Evolutionary conservation across 306 rosid species (phyloP).

Genomic region (Quillaja saponaria): DNA sequence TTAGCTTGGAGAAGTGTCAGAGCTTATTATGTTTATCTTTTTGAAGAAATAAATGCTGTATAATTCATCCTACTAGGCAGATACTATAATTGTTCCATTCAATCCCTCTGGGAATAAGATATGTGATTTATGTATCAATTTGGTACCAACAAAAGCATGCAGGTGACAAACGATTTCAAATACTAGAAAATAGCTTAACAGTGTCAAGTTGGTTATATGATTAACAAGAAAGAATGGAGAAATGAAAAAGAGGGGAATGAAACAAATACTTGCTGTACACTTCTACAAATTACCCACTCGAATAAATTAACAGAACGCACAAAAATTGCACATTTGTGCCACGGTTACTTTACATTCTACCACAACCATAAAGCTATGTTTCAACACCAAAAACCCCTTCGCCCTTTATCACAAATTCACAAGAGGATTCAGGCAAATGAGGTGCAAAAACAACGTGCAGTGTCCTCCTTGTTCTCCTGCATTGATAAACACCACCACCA

Average conservation of each 20-base stretch:
- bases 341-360: background rate
- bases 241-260: too few relatives aligned
- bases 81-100: too few relatives aligned
- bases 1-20: too few relatives aligned
- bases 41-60: too few relatives aligned
- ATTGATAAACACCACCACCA: slow-evolving; percentile 12
- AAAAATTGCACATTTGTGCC: background rate
- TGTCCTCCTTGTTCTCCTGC: slow-evolving; percentile 43
- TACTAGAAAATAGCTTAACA: too few relatives aligned
- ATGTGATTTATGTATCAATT: too few relatives aligned
- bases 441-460: slow-evolving; percentile 78
- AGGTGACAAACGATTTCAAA: background rate
- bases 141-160: background rate
- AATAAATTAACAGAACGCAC: slow-evolving; percentile 6
- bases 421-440: slow-evolving; percentile 61
- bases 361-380: background rate
- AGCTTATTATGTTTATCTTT: too few relatives aligned
- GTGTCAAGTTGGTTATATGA: background rate
- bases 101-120: too few relatives aligned
- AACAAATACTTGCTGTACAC: too few relatives aligned
- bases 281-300: background rate
- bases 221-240: background rate
- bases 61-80: too few relatives aligned
- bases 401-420: background rate
- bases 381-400: slow-evolving; percentile 34